Evolutionary conservation across 139 green algal species (phyloP).

Genomic region (Mesostigma viride): DNA sequence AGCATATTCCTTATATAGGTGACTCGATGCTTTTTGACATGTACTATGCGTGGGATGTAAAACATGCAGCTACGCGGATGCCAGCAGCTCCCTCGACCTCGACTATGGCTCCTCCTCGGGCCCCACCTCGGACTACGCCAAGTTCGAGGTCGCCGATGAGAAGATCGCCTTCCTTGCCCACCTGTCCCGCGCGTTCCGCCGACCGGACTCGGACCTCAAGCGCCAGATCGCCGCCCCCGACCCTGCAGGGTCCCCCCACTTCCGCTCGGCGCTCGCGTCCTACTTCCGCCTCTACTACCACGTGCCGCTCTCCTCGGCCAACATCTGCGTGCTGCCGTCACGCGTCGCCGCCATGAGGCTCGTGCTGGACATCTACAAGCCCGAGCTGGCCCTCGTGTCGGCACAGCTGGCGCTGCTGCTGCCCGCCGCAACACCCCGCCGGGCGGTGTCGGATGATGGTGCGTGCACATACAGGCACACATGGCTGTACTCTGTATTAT

Average conservation of each 20-base stretch:
- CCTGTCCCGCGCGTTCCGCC: background rate
- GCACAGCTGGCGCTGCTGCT: slow-evolving; percentile 3
- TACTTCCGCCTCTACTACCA: slow-evolving; percentile 25
- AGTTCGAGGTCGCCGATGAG: slow-evolving; percentile 25
- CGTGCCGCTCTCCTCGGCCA: slow-evolving; percentile 13
- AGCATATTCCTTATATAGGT: no score
- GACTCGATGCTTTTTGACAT: no score
- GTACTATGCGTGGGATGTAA: no score
- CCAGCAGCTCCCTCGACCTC: slow-evolving; percentile 23
- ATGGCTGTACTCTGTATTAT: no score
- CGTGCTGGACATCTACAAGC: slow-evolving; percentile 19
- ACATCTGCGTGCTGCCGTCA: slow-evolving; percentile 16
- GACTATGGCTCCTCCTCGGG: background rate
- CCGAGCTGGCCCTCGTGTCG: slow-evolving; percentile 17
- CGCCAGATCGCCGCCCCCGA: background rate
- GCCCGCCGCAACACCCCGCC: no score
- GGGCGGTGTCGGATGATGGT: no score
- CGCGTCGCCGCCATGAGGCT: slow-evolving; percentile 11
- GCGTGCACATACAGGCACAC: no score
- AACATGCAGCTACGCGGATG: slow-evolving; percentile 10
- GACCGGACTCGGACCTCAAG: no score
- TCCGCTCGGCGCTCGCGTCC: slow-evolving; percentile 13
- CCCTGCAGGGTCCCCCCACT: background rate
- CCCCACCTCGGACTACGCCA: no score
- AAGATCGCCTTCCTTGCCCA: slow-evolving; percentile 25